Evolutionary conservation across 441 rosid species (phyloP), one percentile per base, ranked within the genome.

Genomic region (Flueggea neowawraea): DNA sequence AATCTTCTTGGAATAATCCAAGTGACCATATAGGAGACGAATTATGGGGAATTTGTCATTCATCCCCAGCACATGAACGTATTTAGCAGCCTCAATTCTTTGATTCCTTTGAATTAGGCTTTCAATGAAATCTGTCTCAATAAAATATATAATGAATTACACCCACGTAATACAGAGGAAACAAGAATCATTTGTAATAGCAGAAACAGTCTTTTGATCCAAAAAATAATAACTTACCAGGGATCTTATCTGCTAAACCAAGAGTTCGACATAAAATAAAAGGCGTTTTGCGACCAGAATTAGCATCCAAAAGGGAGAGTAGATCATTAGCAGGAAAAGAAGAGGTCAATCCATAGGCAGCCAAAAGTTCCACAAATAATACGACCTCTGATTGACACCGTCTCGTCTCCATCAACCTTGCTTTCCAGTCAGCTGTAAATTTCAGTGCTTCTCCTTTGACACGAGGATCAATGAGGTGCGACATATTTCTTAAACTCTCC

Each of bases 331-430:
- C 48, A 9, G 54, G 48, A 4, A 74, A 77, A 63, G n/a, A 12
- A 17, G 70, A 31, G 11, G 58, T 64, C 63, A 80, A 62, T 14
- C 69, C 63, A 65, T 66, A 80, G 7, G 76, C 59, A 61, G 71
- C 70, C 62, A 80, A 45, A 69, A 77, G 63, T 60, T 59, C 75
- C 66, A 80, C 60, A 68, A 80, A 75, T 52, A 66, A 33, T 45
- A 69, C 67, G 57, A 70, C 69, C 49, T 69, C 80, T 49, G 51
- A 22, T 36, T 57, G 67, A 57, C 62, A 60, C 12, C 54, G 52
- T 52, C 64, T 52, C 5, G 52, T 68, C 52, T 59, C 39, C 31
- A 15, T 52, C 65, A 78, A 16, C 33, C 39, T 64, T 12, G 33
- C n/a, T 50, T 71, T 68, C 82, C 85, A 81, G 54, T 52, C 47